phyloP scores from a whole-genome alignment of 164 flowering plant genomes.

The Sedum album region DNA sequence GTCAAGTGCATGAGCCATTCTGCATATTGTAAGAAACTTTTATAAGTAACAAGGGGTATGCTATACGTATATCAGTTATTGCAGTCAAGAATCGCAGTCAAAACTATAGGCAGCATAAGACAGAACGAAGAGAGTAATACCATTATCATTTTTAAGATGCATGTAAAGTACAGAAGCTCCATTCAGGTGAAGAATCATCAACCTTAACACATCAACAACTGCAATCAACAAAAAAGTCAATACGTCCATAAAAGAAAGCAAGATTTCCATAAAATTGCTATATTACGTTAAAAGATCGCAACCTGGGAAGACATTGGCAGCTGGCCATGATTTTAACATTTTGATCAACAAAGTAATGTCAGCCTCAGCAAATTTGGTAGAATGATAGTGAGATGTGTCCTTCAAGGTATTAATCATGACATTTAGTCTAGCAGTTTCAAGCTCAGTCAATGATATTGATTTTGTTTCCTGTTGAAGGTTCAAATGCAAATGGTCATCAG shows the following conservation, averaged over 20 bases:
- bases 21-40: slow-evolving; percentile 16
- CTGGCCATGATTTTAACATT: slow-evolving; percentile 69
- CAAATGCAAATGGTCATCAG: not conserved
- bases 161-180: slow-evolving; percentile 57
- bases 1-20: slow-evolving; percentile 59
- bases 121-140: slow-evolving; percentile 23
- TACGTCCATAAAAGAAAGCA: too few species aligned
- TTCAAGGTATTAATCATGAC: slow-evolving; percentile 59
- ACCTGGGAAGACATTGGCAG: slow-evolving; percentile 81
- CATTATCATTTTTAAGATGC: slow-evolving; percentile 40
- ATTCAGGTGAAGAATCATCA: slow-evolving; percentile 76
- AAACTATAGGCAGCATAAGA: not conserved
- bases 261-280: not conserved
- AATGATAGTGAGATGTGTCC: slow-evolving; percentile 91
- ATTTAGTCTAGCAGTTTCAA: slow-evolving; percentile 52
- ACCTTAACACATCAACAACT: slow-evolving; percentile 75
- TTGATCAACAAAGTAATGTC: slow-evolving; percentile 71
- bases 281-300: not conserved
- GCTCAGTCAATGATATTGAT: slow-evolving; percentile 44
- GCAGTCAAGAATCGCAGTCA: not conserved
- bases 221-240: too few species aligned
- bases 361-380: slow-evolving; percentile 67
- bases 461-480: slow-evolving; percentile 38
- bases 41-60: not conserved
- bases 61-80: not conserved